A percentile compares a stretch with the other conserved stretches of the same genome.
Evolutionary conservation across 148 eudicot genomes (phyloP).

Genomic region (Salicornia ramosissima): DNA sequence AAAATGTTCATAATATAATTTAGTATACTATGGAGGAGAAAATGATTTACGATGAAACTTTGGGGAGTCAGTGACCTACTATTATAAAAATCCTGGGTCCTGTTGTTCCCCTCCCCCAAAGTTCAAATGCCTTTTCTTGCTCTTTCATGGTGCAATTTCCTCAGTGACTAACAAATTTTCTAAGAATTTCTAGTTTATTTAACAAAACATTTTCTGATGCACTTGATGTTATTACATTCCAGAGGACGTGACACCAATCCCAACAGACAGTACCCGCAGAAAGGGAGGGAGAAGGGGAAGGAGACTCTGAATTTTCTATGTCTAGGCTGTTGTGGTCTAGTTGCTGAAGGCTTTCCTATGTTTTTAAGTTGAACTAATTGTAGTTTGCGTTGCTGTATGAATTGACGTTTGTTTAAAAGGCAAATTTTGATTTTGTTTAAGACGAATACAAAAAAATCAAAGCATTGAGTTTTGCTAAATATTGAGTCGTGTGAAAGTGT

Average conservation of each 20-base stretch:
- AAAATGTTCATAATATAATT: too few species aligned
- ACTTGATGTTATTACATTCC: conserved; percentile 14
- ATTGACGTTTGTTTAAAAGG: conserved; percentile 11
- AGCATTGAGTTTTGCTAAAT: not conserved
- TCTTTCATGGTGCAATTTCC: too few species aligned
- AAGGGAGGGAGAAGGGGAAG: conserved; percentile 96
- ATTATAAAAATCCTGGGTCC: too few species aligned
- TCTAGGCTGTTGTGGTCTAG: conserved; percentile 3
- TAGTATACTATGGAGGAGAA: too few species aligned
- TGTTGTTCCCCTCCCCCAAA: too few species aligned
- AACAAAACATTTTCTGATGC: not conserved
- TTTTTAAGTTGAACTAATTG: conserved; percentile 14
- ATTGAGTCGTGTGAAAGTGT: too few species aligned
- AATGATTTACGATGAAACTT: too few species aligned
- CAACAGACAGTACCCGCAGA: conserved; percentile 85
- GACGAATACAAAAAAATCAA: conserved; percentile 15
- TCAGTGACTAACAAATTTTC: not conserved
- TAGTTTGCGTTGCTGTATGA: conserved; percentile 4
- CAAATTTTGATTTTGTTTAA: conserved; percentile 19
- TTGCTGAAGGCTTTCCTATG: not conserved
- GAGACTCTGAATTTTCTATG: conserved; percentile 48
- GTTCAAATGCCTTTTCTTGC: too few species aligned
- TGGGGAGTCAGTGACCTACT: too few species aligned
- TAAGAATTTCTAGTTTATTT: not conserved
- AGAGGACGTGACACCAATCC: conserved; percentile 94